Evolutionary conservation across 768 basidiomycete species (phyloP), one percentile per base, ranked within the genome.

Genomic region (Macrolepiota dolichaula): DNA sequence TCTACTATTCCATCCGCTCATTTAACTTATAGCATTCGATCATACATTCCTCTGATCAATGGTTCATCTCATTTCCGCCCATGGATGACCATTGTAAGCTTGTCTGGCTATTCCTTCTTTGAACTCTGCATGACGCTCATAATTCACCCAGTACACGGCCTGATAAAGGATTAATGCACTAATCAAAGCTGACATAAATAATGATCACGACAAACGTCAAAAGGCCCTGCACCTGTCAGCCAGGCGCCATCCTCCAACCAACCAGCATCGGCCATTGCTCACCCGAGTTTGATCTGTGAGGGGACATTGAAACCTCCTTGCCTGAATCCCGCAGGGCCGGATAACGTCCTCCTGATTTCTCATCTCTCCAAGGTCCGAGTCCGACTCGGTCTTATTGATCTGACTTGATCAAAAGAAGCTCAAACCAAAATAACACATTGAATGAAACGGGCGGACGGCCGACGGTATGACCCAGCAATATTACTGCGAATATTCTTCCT

Each of bases 311-410:
- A 49, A 22, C 44, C 36, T 47, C 44, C 29, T 4, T 47, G 55
- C 44, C 27, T 27, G 12, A 36, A 38, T 29, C 47, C 3, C 55
- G 47, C 46, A 57, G 55, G 46, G 46, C 32, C 7, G 25, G 40
- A 57, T 3, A 0, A 47, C 42, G 42, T 3, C 19, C 42, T 57
- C 29, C 29, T 17, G 25, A 22, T 24, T 58, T 51, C 47, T 27
- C 47, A 58, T 52, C 35, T 40, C 29, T 17, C 29, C 29, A 32
- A 32, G 57, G 37, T 24, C 53, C 59, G 19, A 46, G 15, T 60
- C 51, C 59, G 59, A 60, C 51, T 60, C 59, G 59, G 59, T 25
- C 29, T 60, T 46, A 9, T 38, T 37, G 35, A 58, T 50, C 36
- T 40, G 49, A 58, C 40, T 42, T 42, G 50, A 59, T 59, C 57